phyloP scores from a whole-genome alignment of 1,284 basidiomycete genomes.

The Pseudomicrostroma phylloplanum region DNA sequence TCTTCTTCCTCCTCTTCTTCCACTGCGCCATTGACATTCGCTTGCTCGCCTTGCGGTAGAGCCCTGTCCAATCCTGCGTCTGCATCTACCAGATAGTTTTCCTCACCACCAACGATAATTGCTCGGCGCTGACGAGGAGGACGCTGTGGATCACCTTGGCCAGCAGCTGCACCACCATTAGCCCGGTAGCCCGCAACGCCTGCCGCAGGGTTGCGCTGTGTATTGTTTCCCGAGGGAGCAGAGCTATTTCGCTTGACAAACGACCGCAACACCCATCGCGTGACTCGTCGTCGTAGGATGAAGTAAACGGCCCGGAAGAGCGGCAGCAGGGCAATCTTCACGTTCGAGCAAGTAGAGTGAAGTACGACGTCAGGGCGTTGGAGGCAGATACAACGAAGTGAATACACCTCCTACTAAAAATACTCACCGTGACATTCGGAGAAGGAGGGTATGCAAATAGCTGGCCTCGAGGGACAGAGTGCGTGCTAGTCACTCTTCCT shows the following conservation, averaged over 20 bases:
- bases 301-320: background rate
- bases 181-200: background rate
- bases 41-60: slow-evolving; percentile 9
- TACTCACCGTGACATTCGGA: background rate
- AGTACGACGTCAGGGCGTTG: background rate
- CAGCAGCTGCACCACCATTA: background rate
- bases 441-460: background rate
- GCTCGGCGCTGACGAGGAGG: slow-evolving; percentile 12
- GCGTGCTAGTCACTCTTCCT: background rate
- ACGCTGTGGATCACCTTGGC: background rate
- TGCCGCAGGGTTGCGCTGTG: background rate
- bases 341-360: background rate
- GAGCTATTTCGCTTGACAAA: background rate
- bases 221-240: background rate
- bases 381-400: background rate
- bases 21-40: slow-evolving; percentile 8
- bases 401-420: background rate
- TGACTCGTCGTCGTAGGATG: background rate
- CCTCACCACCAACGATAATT: slow-evolving; percentile 27
- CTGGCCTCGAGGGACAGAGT: background rate
- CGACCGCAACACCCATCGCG: background rate
- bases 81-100: slow-evolving; percentile 19
- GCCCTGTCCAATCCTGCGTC: slow-evolving; percentile 15
- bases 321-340: background rate
- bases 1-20: slow-evolving; percentile 18